Base-by-base conservation (phyloP, 1,284 basidiomycete species). In the Cutaneotrichosporon dermatis region DNA sequence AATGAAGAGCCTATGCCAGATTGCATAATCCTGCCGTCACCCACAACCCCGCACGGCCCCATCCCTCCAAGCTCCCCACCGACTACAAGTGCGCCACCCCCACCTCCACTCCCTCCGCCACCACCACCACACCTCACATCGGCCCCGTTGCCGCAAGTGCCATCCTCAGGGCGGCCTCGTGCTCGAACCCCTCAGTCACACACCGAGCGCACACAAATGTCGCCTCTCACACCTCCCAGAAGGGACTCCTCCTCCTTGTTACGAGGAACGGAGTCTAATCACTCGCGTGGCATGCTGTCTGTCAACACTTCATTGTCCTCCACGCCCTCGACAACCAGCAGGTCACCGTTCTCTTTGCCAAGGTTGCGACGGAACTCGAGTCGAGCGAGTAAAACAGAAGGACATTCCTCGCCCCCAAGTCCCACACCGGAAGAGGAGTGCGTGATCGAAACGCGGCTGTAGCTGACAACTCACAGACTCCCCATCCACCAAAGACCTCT, bases 401-500 rank as follows among this genome's bases (percentile, higher is more conserved):
- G 46, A n/a, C 50, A n/a, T 8, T 33, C 15, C 6, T 13, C 15
- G 9, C 37, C 50, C 2, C 39, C 50, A 13, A 40, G 43, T 9
- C 9, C 44, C 8, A 35, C 41, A 16, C 34, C 9, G 10, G 42
- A 54, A 9, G 52, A 43, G 9, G 39, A 42, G 36, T 46, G 11
- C 7, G 37, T 25, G 25, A 25, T 25, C 25, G 25, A 25, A 25
- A 25, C 25, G 25, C 3, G 33, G 13, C 34, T n/a, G 36, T 11
- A 42, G 25, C 25, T 25, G 25, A 25, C 25, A 25, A 25, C 25
- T 25, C 25, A 25, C 25, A 55, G 34, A 59, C 44, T 63, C 6
- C 58, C 61, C 2, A 58, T 60, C 25, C 56, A 58, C 37, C 54
- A 54, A 11, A 57, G 62, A 2, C 58, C 62, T 39, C 45, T 63